Evolutionary conservation across 2,329 filamentous ascomycete species (phyloP).

Genomic region (Alternaria panax): DNA sequence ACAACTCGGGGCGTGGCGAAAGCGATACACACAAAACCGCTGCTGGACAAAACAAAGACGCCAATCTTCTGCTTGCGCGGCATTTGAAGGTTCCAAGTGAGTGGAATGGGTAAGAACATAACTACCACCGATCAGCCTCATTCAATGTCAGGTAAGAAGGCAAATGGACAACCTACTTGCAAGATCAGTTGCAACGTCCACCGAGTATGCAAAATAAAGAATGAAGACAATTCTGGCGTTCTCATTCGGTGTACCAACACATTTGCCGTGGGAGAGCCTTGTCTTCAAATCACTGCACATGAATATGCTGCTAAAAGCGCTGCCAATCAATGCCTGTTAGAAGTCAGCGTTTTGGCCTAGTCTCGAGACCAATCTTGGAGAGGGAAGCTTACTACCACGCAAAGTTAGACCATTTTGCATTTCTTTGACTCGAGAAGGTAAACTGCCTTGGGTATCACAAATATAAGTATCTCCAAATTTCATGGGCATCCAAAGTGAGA

Average conservation of each 20-base stretch:
- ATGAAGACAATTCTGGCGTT: conserved; percentile 27
- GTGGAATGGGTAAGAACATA: conserved; percentile 47
- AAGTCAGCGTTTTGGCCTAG: too few species aligned
- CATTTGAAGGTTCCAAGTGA: conserved; percentile 50
- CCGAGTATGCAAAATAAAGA: conserved; percentile 45
- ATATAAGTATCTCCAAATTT: too few species aligned
- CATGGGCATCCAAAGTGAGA: too few species aligned
- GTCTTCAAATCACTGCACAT: conserved; percentile 48
- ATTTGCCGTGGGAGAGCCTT: conserved; percentile 45
- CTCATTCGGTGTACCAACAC: conserved; percentile 24
- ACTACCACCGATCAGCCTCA: too few species aligned
- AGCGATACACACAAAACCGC: conserved; percentile 23
- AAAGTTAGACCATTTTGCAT: conserved; percentile 45
- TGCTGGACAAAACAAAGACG: conserved; percentile 37
- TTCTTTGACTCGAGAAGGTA: too few species aligned
- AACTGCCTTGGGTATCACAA: too few species aligned
- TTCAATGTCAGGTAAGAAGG: too few species aligned
- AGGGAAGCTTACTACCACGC: conserved; percentile 11
- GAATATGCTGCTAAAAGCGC: conserved; percentile 44
- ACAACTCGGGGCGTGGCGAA: conserved; percentile 38
- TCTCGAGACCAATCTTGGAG: too few species aligned
- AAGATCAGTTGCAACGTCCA: conserved; percentile 47
- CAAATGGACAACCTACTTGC: conserved; percentile 30
- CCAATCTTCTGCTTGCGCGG: conserved; percentile 41
- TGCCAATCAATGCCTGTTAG: conserved; percentile 50